These are phyloP conservation scores for Pyrenochaeta sp. DNA, from an alignment of 2,329 filamentous ascomycete species.

Conservation along the genomic window DNA sequence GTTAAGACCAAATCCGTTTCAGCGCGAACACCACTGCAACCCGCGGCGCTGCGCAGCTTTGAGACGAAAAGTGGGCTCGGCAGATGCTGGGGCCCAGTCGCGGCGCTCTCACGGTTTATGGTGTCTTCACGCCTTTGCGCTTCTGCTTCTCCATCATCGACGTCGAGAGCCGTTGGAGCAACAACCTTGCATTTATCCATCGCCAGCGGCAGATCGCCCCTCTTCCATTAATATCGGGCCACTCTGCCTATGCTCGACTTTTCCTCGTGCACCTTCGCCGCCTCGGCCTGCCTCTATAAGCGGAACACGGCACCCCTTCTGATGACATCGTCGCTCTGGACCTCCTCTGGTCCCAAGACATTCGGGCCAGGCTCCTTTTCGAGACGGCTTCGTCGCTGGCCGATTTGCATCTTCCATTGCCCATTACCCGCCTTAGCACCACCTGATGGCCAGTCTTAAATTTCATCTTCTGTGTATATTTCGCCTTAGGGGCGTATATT, in stretches of 20 bases:
- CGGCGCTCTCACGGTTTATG: slow-evolving; percentile 1
- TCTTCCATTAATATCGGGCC: slow-evolving; percentile 32
- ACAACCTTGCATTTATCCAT: slow-evolving; percentile 30
- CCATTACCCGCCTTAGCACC: not conserved
- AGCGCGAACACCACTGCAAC: slow-evolving; percentile 25
- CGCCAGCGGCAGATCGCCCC: slow-evolving; percentile 25
- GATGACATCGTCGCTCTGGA: slow-evolving; percentile 12
- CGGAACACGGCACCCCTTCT: slow-evolving; percentile 3
- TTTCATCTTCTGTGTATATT: not conserved
- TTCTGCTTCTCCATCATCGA: slow-evolving; percentile 4
- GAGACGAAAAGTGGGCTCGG: slow-evolving; percentile 14
- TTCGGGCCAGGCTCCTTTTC: not conserved
- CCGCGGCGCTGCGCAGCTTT: slow-evolving; percentile 16
- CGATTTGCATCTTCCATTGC: not conserved
- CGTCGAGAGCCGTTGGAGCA: slow-evolving; percentile 6
- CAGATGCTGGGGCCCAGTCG: slow-evolving; percentile 13
- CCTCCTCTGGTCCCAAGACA: not conserved
- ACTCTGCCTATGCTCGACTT: slow-evolving; percentile 15
- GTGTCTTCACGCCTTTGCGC: not conserved
- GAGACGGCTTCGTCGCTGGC: not conserved
- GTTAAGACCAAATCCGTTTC: slow-evolving; percentile 32
- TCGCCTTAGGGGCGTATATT: slow-evolving; percentile 14
- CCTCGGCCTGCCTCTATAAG: slow-evolving; percentile 4
- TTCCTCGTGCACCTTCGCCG: slow-evolving; percentile 5
- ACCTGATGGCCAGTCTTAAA: not conserved